phyloP scores from a whole-genome alignment of 1,139 yeast genomes.

The Meyerozyma sp. region DNA sequence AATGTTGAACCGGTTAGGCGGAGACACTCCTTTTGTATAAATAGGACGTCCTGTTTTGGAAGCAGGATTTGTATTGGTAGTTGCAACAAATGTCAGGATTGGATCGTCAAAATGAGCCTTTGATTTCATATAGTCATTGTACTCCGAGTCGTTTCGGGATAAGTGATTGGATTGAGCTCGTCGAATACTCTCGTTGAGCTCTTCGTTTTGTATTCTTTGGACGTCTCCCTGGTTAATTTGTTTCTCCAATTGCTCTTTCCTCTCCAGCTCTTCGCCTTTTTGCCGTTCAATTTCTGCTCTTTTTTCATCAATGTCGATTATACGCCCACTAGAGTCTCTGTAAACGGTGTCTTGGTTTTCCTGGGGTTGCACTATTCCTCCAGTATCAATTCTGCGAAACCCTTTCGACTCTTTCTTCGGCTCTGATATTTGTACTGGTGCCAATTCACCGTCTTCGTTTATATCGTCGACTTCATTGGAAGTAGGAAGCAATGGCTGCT shows the following conservation, averaged over 20 bases:
- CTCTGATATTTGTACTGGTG: slow-evolving; percentile 18
- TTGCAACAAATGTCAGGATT: slow-evolving; percentile 35
- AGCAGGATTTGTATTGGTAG: slow-evolving; percentile 1
- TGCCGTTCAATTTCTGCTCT: slow-evolving; percentile 20
- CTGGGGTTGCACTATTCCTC: slow-evolving; percentile 11
- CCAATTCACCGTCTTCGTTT: slow-evolving; percentile 17
- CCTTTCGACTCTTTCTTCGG: slow-evolving; percentile 20
- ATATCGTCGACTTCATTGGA: slow-evolving; percentile 5
- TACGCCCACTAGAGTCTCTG: slow-evolving; percentile 56
- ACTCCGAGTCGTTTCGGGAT: slow-evolving; percentile 30
- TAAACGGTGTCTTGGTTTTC: slow-evolving; percentile 40
- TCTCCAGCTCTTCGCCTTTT: slow-evolving; percentile 19
- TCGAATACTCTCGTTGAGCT: slow-evolving; percentile 19
- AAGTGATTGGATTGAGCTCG: slow-evolving; percentile 22
- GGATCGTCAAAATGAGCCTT: slow-evolving; percentile 65
- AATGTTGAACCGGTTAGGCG: slow-evolving; percentile 71
- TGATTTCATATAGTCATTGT: slow-evolving; percentile 28
- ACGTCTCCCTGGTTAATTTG: slow-evolving; percentile 41
- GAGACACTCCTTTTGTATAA: slow-evolving; percentile 46
- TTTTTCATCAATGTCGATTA: slow-evolving; percentile 35
- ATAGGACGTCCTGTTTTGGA: slow-evolving; percentile 14
- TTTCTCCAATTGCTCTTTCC: slow-evolving; percentile 13
- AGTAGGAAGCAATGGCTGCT: background rate
- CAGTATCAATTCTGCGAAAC: slow-evolving; percentile 34
- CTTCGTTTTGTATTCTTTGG: slow-evolving; percentile 25